Evolutionary conservation across 1,139 yeast species (phyloP), one percentile per base, ranked within the genome.

Genomic region (Eremothecium cymbalariae): DNA sequence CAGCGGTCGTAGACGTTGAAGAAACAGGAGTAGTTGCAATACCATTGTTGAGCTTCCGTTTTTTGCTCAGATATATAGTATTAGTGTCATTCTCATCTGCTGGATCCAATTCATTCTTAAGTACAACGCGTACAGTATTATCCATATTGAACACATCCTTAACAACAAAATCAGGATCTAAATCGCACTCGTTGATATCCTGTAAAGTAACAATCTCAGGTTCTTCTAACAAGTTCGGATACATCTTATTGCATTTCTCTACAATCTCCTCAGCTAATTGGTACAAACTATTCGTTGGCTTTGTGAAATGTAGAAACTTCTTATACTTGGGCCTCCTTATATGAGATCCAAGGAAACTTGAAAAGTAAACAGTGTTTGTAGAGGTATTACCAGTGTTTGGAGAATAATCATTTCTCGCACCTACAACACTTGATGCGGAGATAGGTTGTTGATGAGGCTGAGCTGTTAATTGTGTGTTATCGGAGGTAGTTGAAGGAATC

Each of bases 141-240:
- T 72, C 74, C 5, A 45, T 38, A 18, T 66, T 62, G 48, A 82
- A 78, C 6, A 80, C 76, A 45, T 79, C 84, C 6, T 68, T 68
- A 0, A 76, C 77, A 4, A 57, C 43, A 46, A 75, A 82, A 39
- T 81, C 94, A 0, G 86, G 85, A 54, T 82, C 94, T 44, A 83
- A 60, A 53, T 83, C 94, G 48, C 86, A 80, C 41, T 67, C 67
- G 40, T 73, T 70, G 19, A 59, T 56, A 52, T 82, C 88, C 50
- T 81, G 90, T 7, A 81, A 58, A 33, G 72, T 69, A 15, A 67
- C 60, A 24, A 82, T 71, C 4, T 62, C 63, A 11, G 80, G 52
- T 1, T 68, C 65, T 2, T 64, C 68, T 35, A 72, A 77, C 21
- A 51, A 24, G 20, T 66, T 64, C 0, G 90, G 88, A 46, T 82